Evolutionary conservation across 306 rosid species (phyloP), one percentile per base, ranked within the genome.

Genomic region (Begonia masoniana): DNA sequence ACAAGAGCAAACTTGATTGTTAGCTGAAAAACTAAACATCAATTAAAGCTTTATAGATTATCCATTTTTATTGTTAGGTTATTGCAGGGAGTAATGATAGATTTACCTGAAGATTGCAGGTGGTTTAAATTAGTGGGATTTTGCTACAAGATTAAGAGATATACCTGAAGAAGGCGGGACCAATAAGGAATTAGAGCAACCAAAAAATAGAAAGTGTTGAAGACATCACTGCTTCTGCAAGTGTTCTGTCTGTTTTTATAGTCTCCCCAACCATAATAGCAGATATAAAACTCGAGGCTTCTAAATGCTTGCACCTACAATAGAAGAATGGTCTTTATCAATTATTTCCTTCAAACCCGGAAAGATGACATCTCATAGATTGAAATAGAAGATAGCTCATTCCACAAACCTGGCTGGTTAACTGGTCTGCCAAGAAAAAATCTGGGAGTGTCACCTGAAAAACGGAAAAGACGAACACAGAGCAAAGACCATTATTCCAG

Each of bases 371-470:
- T 45, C n/a, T 45, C 13, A 3, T 2, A 3, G n/a, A 43, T 12
- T 43, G 6, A 43, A 43, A n/a, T 45, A 45, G 49, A 45, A 45
- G 13, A 45, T 12, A 45, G 49, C 15, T 2, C 49, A 45, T 45
- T n/a, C 15, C 14, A 53, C 71, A 23, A 55, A 81, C 88, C 81
- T 82, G 92, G 67, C 93, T 83, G 3, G 93, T 83, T 23, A 83
- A 63, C 59, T 83, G 93, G 74, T 83, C 84, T 43, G 80, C 87
- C 82, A 83, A 72, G 60, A 79, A 74, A 77, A 83, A 83, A 68
- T 83, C 87, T 14, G 87, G 74, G 48, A 83, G 75, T 55, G 79
- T 65, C 47, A 83, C 93, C 93, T 83, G 74, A 24, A 35, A n/a
- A 52, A 54, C 60, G 21, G 16, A 36, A 60, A 60, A 50, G 1